These are phyloP conservation scores for Rhizopogon vulgaris DNA, from an alignment of 768 basidiomycete genomes.

Conservation along the genomic window DNA sequence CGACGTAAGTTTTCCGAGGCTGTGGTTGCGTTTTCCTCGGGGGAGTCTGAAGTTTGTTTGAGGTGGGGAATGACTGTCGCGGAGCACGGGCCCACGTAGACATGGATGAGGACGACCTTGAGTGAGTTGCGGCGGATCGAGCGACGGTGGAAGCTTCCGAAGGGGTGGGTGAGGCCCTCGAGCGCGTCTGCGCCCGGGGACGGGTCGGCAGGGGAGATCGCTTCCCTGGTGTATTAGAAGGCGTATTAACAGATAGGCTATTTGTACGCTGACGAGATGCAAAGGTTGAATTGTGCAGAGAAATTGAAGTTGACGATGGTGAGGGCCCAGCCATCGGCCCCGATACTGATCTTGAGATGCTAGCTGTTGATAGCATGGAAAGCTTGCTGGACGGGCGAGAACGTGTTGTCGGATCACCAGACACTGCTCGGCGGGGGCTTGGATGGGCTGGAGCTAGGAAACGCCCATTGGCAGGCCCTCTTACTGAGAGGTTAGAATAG, in stretches of 20 bases:
- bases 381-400: constrained; percentile 54
- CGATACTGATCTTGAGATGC: constrained; percentile 61
- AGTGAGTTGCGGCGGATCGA: constrained; percentile 35
- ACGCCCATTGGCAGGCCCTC: constrained; percentile 31
- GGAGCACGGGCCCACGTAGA: constrained; percentile 69
- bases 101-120: constrained; percentile 38
- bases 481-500: constrained; percentile 26
- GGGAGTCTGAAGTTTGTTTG: constrained; percentile 42
- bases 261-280: constrained; percentile 79
- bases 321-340: constrained; percentile 49
- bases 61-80: constrained; percentile 48
- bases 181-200: constrained; percentile 38
- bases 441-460: constrained; percentile 41
- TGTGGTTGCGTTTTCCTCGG: constrained; percentile 31
- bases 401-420: constrained; percentile 37
- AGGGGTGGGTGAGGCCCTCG: constrained; percentile 52
- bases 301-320: constrained; percentile 20
- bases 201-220: constrained; percentile 27
- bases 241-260: constrained; percentile 48
- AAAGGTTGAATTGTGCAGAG: constrained; percentile 59
- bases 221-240: constrained; percentile 28
- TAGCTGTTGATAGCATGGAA: constrained; percentile 37
- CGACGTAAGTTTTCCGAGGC: constrained; percentile 66
- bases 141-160: constrained; percentile 54
- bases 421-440: constrained; percentile 42